These are phyloP conservation scores for Globisporangium spiculum DNA, from an alignment of 352 stramenopile species.

Conservation along the genomic window DNA sequence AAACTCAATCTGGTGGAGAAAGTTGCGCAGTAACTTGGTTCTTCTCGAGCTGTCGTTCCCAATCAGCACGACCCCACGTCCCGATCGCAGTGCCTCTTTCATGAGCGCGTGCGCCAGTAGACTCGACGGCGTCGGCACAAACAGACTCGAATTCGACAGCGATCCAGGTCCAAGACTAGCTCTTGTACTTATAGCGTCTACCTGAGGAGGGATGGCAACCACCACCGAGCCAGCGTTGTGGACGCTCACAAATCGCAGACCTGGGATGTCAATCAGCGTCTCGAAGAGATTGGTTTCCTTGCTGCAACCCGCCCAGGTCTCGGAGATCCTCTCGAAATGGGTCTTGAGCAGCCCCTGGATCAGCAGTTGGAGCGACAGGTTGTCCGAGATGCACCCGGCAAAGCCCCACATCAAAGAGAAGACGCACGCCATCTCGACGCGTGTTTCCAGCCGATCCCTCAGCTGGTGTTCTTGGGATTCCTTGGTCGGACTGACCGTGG, in stretches of 20 bases:
- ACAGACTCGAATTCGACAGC: slow-evolving; percentile 22
- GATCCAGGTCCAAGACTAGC: not conserved
- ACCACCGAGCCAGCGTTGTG: not conserved
- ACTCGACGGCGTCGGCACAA: slow-evolving; percentile 40
- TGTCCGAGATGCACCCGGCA: slow-evolving; percentile 23
- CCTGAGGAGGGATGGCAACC: not conserved
- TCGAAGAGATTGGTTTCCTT: slow-evolving; percentile 37
- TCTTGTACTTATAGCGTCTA: not conserved
- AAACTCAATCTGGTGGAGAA: slow-evolving; percentile 28
- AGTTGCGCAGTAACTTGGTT: slow-evolving; percentile 37
- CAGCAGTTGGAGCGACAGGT: slow-evolving; percentile 21
- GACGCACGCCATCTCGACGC: slow-evolving; percentile 49
- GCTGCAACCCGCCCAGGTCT: slow-evolving; percentile 21
- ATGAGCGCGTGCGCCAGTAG: slow-evolving; percentile 40
- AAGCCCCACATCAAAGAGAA: slow-evolving; percentile 61
- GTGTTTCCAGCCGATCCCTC: slow-evolving; percentile 23
- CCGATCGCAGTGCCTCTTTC: slow-evolving; percentile 38
- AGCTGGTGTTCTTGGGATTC: not conserved
- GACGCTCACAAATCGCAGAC: slow-evolving; percentile 28
- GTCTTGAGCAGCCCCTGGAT: slow-evolving; percentile 31
- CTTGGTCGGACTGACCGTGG: not conserved
- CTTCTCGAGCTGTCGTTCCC: slow-evolving; percentile 25
- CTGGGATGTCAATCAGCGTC: slow-evolving; percentile 31
- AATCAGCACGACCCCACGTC: slow-evolving; percentile 33
- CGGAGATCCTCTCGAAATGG: slow-evolving; percentile 27